Evolutionary conservation across 352 stramenopile species (phyloP), one percentile per base, ranked within the genome.

Genomic region (Phytophthora nicotianae): DNA sequence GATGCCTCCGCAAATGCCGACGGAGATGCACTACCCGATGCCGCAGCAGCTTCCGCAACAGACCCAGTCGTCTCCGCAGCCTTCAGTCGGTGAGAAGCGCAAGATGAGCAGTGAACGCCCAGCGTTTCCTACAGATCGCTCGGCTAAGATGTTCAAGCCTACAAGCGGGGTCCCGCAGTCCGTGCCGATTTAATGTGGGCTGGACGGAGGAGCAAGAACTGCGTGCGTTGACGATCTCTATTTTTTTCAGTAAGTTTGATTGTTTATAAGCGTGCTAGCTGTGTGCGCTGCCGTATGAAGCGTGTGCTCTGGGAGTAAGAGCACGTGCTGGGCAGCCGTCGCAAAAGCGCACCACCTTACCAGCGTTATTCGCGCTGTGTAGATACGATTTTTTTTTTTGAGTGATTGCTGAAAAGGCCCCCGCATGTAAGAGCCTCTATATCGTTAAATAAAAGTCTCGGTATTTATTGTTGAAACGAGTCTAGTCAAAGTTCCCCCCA

Each of bases 71-170:
- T 37, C 53, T 23, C 17, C 52, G 8, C 60, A 62, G 3, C 23
- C 60, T 20, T 66, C 40, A 14, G 58, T 81, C 1, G 77, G 77
- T 5, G 57, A 57, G 20, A 86, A 86, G 67, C 77, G 77, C 56
- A 86, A 84, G 58, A 68, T 82, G 62, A 81, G 51, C 62, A 77
- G 70, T 27, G 70, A 81, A 41, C 68, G 70, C 1, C 73, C 59
- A 2, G 50, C 70, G 40, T 77, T 77, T 58, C 70, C 58, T 1
- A 77, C 62, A 5, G 70, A 70, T 17, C 73, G 62, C 17, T 57
- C 70, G 2, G 53, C 19, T 59, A 81, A 81, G 49, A 72, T 77
- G 70, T 63, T 81, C 29, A 81, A 81, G 70, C 38, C 67, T 32
- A 70, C 76, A 55, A 70, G 56, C 13, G 68, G 72, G 35, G 65